These are phyloP conservation scores for Adansonia digitata DNA, from an alignment of 345 rosid species.

Conservation along the genomic window DNA sequence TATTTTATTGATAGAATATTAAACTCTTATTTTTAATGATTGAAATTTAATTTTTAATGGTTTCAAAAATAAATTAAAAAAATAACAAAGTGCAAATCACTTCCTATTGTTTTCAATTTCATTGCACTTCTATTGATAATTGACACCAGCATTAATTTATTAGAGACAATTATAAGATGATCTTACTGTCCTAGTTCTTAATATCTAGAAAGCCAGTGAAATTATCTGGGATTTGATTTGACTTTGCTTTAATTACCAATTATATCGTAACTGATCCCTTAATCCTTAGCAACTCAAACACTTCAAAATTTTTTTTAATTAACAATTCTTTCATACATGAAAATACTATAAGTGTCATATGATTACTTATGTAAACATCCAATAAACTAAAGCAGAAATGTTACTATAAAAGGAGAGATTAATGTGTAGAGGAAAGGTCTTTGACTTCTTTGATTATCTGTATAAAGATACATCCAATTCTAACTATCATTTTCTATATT, in stretches of 20 bases:
- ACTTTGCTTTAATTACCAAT: constrained; percentile 4
- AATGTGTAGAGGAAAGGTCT: not conserved
- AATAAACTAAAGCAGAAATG: not conserved
- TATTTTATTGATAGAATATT: too few species aligned
- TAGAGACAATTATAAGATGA: not conserved
- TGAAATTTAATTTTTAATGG: too few species aligned
- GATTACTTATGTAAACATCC: not conserved
- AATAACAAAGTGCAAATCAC: too few species aligned
- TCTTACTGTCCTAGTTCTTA: not conserved
- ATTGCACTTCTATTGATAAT: not conserved
- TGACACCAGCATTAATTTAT: not conserved
- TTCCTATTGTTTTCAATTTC: too few species aligned
- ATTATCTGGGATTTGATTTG: not conserved
- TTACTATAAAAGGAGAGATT: not conserved
- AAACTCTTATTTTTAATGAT: too few species aligned
- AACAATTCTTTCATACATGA: not conserved
- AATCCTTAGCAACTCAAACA: not conserved
- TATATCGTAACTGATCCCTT: not conserved
- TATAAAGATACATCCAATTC: not conserved
- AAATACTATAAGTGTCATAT: not conserved
- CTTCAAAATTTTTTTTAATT: not conserved
- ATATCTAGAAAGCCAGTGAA: not conserved
- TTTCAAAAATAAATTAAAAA: too few species aligned
- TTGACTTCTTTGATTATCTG: not conserved
- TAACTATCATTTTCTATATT: not conserved